These are phyloP conservation scores for Hortaea werneckii DNA, from an alignment of 2,329 filamentous ascomycete genomes.

Conservation along the genomic window DNA sequence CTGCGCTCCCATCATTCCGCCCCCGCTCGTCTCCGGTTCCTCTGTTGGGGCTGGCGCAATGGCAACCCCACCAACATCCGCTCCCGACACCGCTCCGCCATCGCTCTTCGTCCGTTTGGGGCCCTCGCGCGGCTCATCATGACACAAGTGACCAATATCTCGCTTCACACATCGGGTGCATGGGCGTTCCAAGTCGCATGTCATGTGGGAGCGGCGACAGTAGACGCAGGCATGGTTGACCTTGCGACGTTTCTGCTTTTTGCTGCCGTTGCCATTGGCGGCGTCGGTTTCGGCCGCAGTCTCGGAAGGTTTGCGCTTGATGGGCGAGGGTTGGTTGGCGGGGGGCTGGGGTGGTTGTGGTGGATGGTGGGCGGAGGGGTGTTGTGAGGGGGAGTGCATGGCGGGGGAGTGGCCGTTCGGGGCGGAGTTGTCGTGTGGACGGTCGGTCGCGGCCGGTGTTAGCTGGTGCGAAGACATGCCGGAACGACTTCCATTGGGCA, in stretches of 20 bases:
- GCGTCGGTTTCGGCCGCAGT: constrained; percentile 7
- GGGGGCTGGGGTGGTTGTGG: no score
- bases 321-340: constrained; percentile 1
- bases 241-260: constrained; percentile 41
- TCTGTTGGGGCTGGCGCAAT: constrained; percentile 20
- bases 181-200: constrained; percentile 62
- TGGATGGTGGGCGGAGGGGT: no score
- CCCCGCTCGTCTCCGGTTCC: neutral
- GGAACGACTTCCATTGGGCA: no score
- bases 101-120: constrained; percentile 67
- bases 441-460: no score
- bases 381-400: no score
- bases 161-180: constrained; percentile 97
- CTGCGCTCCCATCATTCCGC: neutral
- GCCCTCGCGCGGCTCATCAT: constrained; percentile 88
- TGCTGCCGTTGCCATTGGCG: constrained; percentile 9
- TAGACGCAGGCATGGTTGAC: constrained; percentile 48
- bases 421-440: no score
- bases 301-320: constrained; percentile 16
- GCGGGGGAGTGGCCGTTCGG: no score
- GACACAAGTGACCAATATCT: constrained; percentile 96
- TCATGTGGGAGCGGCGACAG: constrained; percentile 46
- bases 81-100: constrained; percentile 11
- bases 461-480: no score
- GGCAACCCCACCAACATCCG: constrained; percentile 12